Percentiles rank a stretch among this genome's conserved stretches.
These are phyloP conservation scores for Rhizopus arrhizus DNA, from an alignment of 371 early-diverging fungal genomes.

Conservation along the genomic window DNA sequence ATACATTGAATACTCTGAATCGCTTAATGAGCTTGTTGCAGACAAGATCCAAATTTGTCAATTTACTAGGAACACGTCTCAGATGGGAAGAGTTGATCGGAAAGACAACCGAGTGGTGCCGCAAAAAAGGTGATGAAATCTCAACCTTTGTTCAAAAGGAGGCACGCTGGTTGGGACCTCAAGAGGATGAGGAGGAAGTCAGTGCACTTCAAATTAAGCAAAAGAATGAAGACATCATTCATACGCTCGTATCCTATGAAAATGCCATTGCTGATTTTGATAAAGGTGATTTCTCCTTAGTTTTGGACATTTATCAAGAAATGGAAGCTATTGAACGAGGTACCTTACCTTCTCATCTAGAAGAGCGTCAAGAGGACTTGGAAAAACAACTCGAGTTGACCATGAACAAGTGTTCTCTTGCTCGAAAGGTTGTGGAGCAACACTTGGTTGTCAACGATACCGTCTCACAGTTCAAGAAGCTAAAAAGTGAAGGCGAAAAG, in stretches of 20 bases:
- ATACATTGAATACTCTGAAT: constrained; percentile 40
- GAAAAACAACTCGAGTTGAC: constrained; percentile 29
- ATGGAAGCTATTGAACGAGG: constrained; percentile 31
- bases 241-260: constrained; percentile 23
- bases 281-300: constrained; percentile 29
- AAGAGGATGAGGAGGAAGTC: constrained; percentile 4
- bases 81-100: constrained; percentile 37
- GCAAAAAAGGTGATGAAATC: constrained; percentile 15
- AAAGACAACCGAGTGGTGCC: constrained; percentile 10
- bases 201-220: constrained; percentile 15
- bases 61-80: constrained; percentile 26
- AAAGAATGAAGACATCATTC: constrained; percentile 25
- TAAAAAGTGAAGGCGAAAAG: constrained; percentile 40
- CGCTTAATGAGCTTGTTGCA: constrained; percentile 31
- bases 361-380: constrained; percentile 34
- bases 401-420: constrained; percentile 29
- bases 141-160: constrained; percentile 17
- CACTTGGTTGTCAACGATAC: constrained; percentile 35
- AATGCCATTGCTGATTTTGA: constrained; percentile 35
- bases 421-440: constrained; percentile 40
- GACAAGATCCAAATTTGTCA: constrained; percentile 25
- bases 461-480: constrained; percentile 16
- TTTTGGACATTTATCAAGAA: constrained; percentile 36
- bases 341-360: constrained; percentile 31
- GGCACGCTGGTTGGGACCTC: constrained; percentile 20